Evolutionary conservation across 2,329 filamentous ascomycete species (phyloP), one percentile per base, ranked within the genome.

Genomic region (Talaromyces piceae): DNA sequence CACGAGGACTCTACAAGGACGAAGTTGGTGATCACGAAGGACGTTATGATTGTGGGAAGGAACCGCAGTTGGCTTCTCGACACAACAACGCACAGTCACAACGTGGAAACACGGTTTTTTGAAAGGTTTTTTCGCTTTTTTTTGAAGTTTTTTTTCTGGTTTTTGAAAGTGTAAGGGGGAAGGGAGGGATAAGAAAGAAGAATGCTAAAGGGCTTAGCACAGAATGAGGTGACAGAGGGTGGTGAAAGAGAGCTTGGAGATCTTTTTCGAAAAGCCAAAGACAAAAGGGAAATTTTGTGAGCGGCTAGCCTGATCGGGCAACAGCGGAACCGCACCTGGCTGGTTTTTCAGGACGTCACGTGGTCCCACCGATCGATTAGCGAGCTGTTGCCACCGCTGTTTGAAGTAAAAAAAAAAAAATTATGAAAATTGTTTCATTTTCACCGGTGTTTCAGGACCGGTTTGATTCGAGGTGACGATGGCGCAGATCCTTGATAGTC

Each of bases 101-200:
- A 37, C 43, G 33, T 41, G 20, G 52, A 53, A 52, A 49, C 23
- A 18, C 25, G 50, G 54, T 62, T 64, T 68, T 69, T 68, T 61
- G 56, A 55, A 57, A 56, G 58, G 64, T 72, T 72, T 71, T 66
- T 53, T 33, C 33, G 61, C 61, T 57, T 59, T 66, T 63, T 64
- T 65, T 65, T 63, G 59, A 49, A 31, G 61, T 54, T 69, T 70
- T 70, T n/a, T n/a, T 66, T 68, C 51, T 45, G 52, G 33, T 52
- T 57, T 56, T 59, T 63, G 63, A 61, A 57, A 57, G 58, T 59
- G 59, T 62, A 54, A 56, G 54, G 56, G 56, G 54, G 58, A 60
- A 57, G 56, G 56, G 53, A 55, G 56, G 56, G 53, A 56, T 52
- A 56, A 52, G 55, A 58, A 52, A 56, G 54, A 55, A 56, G 49